These are phyloP conservation scores for Jackrogersella multiformis DNA, from an alignment of 495 filamentous ascomycete species.

Conservation along the genomic window DNA sequence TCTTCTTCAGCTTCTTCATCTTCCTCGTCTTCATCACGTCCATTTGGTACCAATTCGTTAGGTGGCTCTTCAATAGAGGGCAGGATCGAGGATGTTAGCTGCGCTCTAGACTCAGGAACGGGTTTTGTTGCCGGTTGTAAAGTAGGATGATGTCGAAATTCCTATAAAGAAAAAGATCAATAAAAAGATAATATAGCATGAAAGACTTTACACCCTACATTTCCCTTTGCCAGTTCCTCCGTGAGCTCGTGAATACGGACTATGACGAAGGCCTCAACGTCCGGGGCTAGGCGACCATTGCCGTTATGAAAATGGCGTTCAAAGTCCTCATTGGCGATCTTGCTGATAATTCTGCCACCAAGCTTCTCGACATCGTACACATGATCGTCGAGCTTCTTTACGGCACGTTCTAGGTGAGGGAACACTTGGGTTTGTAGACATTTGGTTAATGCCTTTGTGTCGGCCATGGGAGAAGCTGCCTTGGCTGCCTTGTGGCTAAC, in stretches of 20 bases:
- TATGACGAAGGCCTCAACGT: constrained; percentile 23
- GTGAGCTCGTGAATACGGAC: constrained; percentile 32
- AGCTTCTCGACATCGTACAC: constrained; percentile 42
- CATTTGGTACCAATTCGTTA: not conserved
- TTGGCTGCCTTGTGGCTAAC: not conserved
- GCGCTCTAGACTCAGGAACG: not conserved
- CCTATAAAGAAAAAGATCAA: constrained; percentile 25
- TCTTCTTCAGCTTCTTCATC: constrained; percentile 3
- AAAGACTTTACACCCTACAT: constrained; percentile 24
- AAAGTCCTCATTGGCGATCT: constrained; percentile 34
- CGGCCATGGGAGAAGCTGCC: constrained; percentile 1
- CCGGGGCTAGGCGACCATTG: constrained; percentile 28
- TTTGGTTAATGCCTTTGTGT: constrained; percentile 27
- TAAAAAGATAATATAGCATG: not conserved
- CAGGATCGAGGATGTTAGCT: not conserved
- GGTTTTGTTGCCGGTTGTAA: not conserved
- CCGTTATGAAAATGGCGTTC: constrained; percentile 33
- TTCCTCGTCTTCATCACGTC: not conserved
- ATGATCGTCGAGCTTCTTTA: constrained; percentile 21
- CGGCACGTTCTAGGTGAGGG: constrained; percentile 46
- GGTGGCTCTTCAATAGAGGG: constrained; percentile 20
- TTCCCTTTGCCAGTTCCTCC: constrained; percentile 15
- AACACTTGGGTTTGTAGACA: constrained; percentile 51
- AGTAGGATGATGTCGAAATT: constrained; percentile 14
- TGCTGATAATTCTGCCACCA: constrained; percentile 35